Conservation (phyloP, 345 rosid genomes). For the Atalantia buxifolia region DNA sequence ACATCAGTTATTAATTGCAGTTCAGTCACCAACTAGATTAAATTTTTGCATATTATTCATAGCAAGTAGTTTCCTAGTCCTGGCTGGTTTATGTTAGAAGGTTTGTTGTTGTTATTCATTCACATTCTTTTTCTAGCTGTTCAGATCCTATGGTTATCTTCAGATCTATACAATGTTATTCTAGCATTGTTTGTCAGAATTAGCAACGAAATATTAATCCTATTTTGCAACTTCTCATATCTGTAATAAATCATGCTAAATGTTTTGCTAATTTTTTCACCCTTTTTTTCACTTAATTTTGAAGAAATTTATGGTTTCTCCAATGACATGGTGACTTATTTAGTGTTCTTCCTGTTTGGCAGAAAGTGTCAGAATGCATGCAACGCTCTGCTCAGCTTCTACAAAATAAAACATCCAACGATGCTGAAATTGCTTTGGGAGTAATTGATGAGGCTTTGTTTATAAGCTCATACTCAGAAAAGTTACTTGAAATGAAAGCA, state of each 20-base stretch:
- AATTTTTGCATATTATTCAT: not conserved
- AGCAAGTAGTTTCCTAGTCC: not conserved
- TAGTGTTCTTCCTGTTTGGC: constrained; percentile 32
- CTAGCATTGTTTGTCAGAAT: not conserved
- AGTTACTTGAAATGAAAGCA: constrained; percentile 82
- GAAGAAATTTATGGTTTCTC: not conserved
- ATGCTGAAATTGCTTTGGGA: constrained; percentile 60
- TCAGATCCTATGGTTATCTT: not conserved
- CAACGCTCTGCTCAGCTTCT: constrained; percentile 48
- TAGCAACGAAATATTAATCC: not conserved
- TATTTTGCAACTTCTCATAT: not conserved
- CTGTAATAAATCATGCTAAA: not conserved
- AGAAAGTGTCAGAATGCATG: constrained; percentile 78
- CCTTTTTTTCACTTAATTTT: not conserved
- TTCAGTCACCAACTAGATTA: not conserved
- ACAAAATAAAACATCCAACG: constrained; percentile 41
- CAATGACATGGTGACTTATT: constrained; percentile 13
- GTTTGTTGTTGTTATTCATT: not conserved
- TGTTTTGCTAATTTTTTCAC: not conserved
- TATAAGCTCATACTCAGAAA: constrained; percentile 69
- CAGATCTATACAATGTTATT: not conserved
- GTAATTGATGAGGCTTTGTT: constrained; percentile 59
- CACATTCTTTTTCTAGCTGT: not conserved
- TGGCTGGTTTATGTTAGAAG: not conserved
- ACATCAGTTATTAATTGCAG: not conserved